phyloP scores from a whole-genome alignment of 2,329 filamentous ascomycete genomes.

The Diplodia corticola region DNA sequence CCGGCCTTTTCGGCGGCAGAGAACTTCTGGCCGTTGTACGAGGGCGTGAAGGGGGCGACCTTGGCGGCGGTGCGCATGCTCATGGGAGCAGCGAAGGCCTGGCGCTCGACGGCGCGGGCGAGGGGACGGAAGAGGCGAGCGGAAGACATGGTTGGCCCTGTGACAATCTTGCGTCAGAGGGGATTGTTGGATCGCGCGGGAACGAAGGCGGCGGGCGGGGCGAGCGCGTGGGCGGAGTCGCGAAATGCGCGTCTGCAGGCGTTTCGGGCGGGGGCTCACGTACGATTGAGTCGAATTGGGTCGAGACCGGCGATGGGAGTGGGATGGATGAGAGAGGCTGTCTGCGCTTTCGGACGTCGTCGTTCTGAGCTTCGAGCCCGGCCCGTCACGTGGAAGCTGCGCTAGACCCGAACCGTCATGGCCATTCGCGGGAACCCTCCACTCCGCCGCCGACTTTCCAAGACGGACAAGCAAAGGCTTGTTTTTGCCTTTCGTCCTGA shows the following conservation, averaged over 20 bases:
- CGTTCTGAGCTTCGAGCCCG: constrained; percentile 9
- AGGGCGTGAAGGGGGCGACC: constrained; percentile 24
- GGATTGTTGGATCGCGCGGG: constrained; percentile 25
- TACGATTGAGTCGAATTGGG: constrained; percentile 23
- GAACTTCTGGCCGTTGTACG: constrained; percentile 20
- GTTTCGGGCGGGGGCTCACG: background rate
- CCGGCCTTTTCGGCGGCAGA: constrained; percentile 20
- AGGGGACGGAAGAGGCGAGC: constrained; percentile 44
- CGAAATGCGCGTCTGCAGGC: background rate
- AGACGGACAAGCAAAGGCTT: background rate
- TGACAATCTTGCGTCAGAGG: constrained; percentile 20
- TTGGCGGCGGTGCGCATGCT: constrained; percentile 20
- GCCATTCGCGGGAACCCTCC: background rate
- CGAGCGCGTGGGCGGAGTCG: no score
- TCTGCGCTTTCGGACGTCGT: constrained; percentile 16
- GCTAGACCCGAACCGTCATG: background rate
- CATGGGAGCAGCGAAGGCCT: constrained; percentile 34
- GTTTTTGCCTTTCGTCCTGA: background rate
- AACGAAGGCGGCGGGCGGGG: background rate
- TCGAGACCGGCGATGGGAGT: constrained; percentile 15
- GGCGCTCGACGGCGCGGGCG: constrained; percentile 41
- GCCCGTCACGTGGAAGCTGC: background rate
- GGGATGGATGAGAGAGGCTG: constrained; percentile 7
- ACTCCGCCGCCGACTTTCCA: background rate
- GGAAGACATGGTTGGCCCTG: constrained; percentile 40